A percentile compares a stretch with the other conserved stretches of the same genome.
phyloP scores from a whole-genome alignment of 106 monocot species.

The Ottelia alismoides region DNA sequence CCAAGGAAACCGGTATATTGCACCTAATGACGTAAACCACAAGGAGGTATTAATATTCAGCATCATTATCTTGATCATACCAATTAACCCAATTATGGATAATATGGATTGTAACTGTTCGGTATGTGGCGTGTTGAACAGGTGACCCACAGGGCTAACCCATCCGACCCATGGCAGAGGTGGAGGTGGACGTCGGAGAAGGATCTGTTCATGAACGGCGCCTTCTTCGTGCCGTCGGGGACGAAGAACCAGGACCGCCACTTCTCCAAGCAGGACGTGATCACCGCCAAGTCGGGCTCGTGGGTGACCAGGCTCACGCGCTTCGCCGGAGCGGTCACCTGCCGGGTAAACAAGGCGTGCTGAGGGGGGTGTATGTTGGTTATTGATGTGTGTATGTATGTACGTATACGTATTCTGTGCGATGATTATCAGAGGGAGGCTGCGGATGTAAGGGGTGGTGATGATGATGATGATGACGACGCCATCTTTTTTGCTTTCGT shows the following conservation, averaged over 20 bases:
- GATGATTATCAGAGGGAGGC: too few relatives aligned
- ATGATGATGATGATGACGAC: too few relatives aligned
- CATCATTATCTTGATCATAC: too few relatives aligned
- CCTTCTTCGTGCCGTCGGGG: conserved; percentile 34
- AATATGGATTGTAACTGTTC: too few relatives aligned
- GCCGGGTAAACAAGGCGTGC: conserved; percentile 15
- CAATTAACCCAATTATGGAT: too few relatives aligned
- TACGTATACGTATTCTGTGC: too few relatives aligned
- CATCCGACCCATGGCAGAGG: conserved; percentile 8
- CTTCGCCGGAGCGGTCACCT: conserved; percentile 23
- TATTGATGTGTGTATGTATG: too few relatives aligned
- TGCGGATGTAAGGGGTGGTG: too few relatives aligned
- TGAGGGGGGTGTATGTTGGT: too few relatives aligned
- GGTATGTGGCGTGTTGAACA: too few relatives aligned
- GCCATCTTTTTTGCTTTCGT: too few relatives aligned
- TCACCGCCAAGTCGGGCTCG: conserved; percentile 19
- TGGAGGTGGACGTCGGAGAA: conserved; percentile 37
- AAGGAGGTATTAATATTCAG: too few relatives aligned
- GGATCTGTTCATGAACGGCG: conserved; percentile 31
- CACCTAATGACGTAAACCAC: background rate
- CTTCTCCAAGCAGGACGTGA: conserved; percentile 11
- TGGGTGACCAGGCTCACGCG: conserved; percentile 21
- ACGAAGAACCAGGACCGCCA: background rate
- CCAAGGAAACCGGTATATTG: conserved; percentile 26
- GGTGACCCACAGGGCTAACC: conserved; percentile 30